These are phyloP conservation scores for Neodidymelliopsis sp. DNA, from an alignment of 2,329 filamentous ascomycete species.

Conservation along the genomic window DNA sequence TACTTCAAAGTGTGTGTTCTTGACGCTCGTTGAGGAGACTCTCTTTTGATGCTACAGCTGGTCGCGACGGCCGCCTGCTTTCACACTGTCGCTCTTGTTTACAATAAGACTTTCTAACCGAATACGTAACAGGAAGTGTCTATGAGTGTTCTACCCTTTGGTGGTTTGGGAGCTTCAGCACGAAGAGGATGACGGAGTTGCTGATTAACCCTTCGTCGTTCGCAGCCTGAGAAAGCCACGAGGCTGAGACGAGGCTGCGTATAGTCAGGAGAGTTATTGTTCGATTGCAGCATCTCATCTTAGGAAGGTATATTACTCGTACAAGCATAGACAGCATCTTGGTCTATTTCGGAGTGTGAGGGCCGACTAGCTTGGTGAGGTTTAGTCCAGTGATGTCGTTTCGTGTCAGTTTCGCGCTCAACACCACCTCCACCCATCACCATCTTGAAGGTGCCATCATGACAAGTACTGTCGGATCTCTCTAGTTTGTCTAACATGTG, in stretches of 20 bases:
- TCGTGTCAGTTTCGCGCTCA: conserved; percentile 19
- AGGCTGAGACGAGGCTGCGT: background rate
- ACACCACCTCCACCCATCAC: conserved; percentile 1
- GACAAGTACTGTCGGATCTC: background rate
- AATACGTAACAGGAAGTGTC: too few relatives aligned
- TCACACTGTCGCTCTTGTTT: too few relatives aligned
- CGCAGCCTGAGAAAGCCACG: background rate
- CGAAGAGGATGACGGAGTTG: too few relatives aligned
- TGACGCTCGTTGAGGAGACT: too few relatives aligned
- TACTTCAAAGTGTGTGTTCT: too few relatives aligned
- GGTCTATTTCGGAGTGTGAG: background rate
- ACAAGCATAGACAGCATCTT: background rate
- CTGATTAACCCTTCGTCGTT: too few relatives aligned
- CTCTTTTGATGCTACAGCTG: too few relatives aligned
- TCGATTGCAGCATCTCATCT: background rate
- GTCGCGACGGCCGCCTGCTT: too few relatives aligned
- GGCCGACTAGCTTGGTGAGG: background rate
- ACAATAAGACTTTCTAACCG: too few relatives aligned
- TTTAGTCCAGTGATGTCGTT: conserved; percentile 7
- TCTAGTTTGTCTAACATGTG: too few relatives aligned
- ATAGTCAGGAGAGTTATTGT: background rate
- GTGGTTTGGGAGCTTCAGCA: too few relatives aligned
- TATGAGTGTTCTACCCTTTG: too few relatives aligned
- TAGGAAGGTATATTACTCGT: background rate
- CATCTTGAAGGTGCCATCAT: background rate